Conservation (phyloP, 805 yeast genomes). For the Wickerhamomyces silvicola region DNA sequence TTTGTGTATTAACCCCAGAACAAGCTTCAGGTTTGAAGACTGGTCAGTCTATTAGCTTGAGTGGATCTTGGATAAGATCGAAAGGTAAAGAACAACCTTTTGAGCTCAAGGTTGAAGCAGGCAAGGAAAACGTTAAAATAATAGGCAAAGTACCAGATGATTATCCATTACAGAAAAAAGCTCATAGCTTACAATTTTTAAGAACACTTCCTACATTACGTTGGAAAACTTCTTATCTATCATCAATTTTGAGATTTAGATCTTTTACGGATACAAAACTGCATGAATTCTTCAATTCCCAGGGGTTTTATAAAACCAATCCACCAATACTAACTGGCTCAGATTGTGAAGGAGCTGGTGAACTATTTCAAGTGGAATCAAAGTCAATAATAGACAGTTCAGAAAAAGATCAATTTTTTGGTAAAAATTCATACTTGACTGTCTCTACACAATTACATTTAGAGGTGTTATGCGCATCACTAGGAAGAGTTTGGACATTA, state of each 20-base stretch:
- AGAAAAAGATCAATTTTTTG: conserved; percentile 43
- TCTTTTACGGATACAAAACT: conserved; percentile 56
- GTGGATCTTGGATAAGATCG: conserved; percentile 39
- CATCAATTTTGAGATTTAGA: conserved; percentile 66
- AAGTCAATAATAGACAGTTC: conserved; percentile 15
- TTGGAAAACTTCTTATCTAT: conserved; percentile 61
- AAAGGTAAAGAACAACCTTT: conserved; percentile 46
- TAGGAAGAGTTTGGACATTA: conserved; percentile 79
- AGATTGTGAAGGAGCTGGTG: conserved; percentile 98
- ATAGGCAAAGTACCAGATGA: conserved; percentile 55
- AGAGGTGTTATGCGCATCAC: conserved; percentile 69
- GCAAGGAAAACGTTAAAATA: conserved; percentile 33
- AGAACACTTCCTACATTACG: conserved; percentile 72
- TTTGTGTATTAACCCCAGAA: conserved; percentile 44
- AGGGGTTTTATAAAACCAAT: conserved; percentile 61
- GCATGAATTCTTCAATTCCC: conserved; percentile 43
- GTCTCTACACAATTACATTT: conserved; percentile 91
- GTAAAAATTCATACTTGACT: conserved; percentile 63
- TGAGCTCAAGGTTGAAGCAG: conserved; percentile 38
- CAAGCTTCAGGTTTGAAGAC: conserved; percentile 29
- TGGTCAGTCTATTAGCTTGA: conserved; percentile 38
- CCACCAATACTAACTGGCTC: conserved; percentile 86
- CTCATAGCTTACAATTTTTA: conserved; percentile 57
- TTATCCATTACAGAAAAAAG: conserved; percentile 83
- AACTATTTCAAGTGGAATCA: conserved; percentile 57